Evolutionary conservation across 768 basidiomycete species (phyloP).

Genomic region (Mrakia hoshinonis): DNA sequence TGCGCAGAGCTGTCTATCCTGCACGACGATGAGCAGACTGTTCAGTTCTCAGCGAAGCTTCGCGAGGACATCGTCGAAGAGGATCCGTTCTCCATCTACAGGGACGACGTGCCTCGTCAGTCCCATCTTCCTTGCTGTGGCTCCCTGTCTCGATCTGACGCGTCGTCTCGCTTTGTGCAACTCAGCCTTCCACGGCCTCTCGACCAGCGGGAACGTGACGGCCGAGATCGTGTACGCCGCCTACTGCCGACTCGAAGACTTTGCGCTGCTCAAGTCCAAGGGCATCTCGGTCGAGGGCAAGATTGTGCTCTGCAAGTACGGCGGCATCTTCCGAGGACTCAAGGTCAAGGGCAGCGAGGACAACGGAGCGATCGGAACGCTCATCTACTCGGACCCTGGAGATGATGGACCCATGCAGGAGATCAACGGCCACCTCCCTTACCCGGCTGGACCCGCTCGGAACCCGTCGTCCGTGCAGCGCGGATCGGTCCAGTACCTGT

Average conservation of each 20-base stretch:
- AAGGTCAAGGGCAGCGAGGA: constrained; percentile 80
- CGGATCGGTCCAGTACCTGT: constrained; percentile 61
- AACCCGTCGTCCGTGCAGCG: constrained; percentile 76
- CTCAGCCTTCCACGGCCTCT: constrained; percentile 57
- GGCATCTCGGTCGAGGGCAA: constrained; percentile 69
- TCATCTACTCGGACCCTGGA: constrained; percentile 78
- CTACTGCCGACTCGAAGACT: constrained; percentile 68
- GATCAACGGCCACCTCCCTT: constrained; percentile 47
- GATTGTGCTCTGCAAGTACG: constrained; percentile 59
- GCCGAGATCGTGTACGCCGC: constrained; percentile 56
- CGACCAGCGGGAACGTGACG: constrained; percentile 62
- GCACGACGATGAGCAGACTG: constrained; percentile 20
- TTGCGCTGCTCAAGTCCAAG: constrained; percentile 53
- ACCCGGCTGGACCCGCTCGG: constrained; percentile 80
- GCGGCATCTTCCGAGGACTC: constrained; percentile 66
- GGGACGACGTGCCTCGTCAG: constrained; percentile 51
- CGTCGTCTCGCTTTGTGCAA: neutral
- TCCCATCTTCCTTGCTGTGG: neutral
- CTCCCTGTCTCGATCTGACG: neutral
- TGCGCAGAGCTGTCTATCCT: constrained; percentile 48
- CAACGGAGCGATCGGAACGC: constrained; percentile 56
- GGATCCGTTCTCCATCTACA: constrained; percentile 65
- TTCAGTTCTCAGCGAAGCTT: constrained; percentile 51
- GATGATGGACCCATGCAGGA: constrained; percentile 73
- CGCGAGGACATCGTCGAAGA: constrained; percentile 62